phyloP scores from a whole-genome alignment of 495 filamentous ascomycete genomes.

The Podospora didyma region DNA sequence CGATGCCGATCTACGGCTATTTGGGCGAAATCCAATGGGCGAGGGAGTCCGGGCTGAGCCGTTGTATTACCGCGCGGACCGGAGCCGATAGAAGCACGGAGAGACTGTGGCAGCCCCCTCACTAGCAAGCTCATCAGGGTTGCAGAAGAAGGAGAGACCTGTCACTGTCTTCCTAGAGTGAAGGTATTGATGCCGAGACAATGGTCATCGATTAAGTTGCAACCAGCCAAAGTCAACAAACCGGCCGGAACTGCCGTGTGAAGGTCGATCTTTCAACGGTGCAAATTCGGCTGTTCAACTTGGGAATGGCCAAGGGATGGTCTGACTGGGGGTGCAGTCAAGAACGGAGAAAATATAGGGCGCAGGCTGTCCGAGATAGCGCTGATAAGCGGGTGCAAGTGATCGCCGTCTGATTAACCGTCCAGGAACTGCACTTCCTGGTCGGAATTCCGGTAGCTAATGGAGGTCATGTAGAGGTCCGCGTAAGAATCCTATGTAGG shows the following conservation, averaged over 20 bases:
- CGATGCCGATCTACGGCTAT: not conserved
- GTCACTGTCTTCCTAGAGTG: constrained; percentile 1
- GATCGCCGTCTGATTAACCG: not conserved
- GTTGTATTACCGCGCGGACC: constrained; percentile 20
- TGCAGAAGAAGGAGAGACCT: constrained; percentile 4
- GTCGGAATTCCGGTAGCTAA: not conserved
- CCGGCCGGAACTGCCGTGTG: not conserved
- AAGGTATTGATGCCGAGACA: not conserved
- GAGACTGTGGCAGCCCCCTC: constrained; percentile 19
- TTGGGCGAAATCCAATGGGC: not conserved
- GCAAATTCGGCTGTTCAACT: not conserved
- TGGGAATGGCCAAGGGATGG: not conserved
- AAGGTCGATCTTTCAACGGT: not conserved
- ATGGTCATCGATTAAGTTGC: not conserved
- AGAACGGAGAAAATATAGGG: not conserved
- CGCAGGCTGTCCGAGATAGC: not conserved
- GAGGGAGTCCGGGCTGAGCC: not conserved
- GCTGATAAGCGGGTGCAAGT: not conserved
- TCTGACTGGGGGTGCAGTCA: not conserved
- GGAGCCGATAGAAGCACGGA: constrained; percentile 16
- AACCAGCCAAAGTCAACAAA: not conserved
- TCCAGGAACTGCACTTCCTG: not conserved
- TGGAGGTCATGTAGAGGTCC: not conserved
- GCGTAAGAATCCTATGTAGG: not conserved
- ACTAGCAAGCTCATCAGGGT: constrained; percentile 36